Evolutionary conservation across 805 yeast genomes (phyloP), one percentile per base, ranked within the genome.

Genomic region (Pachysolen tannophilus): DNA sequence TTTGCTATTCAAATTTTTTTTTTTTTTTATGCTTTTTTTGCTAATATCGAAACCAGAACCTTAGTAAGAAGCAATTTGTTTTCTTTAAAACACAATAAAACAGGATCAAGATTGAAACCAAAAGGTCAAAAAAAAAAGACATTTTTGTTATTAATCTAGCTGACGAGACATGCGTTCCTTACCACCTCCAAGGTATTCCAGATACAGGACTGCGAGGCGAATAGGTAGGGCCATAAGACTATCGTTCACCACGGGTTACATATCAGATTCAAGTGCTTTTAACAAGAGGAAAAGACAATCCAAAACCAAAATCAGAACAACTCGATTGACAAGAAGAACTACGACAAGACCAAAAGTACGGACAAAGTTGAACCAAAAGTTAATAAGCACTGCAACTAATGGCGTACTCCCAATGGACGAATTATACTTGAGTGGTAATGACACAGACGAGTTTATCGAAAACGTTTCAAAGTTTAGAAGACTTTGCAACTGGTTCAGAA

Each of bases 181-280:
- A 31, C 64, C 64, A 5, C 55, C 58, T 24, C 62, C 64, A 26
- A 41, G 64, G 10, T 52, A 55, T 34, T 59, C 64, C 11, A 45
- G 61, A 28, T 44, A 34, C 17, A 37, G 64, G 28, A 55, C 59
- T 4, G 37, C 53, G 14, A 46, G 49, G 29, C 37, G 64, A 26
- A 56, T 59, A 17, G 49, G 52, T 45, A 39, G 60, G 20, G 54
- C 61, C 8, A 39, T 59, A 4, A 33, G 53, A 10, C 49, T 48
- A 20, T 42, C 51, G n/a, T 42, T 59, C 6, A 44, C 55, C n/a
- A 54, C 57, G 13, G 61, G 62, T 5, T 55, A 58, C 27, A 35
- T 59, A 2, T 49, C 60, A 5, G 63, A 58, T 30, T 50, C 62
- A 2, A 46, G 54, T 3, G 59, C 56, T 1, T 56, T 54, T 35